These are phyloP conservation scores for Xylariaceae sp. DNA, from an alignment of 2,329 filamentous ascomycete species.

Conservation along the genomic window DNA sequence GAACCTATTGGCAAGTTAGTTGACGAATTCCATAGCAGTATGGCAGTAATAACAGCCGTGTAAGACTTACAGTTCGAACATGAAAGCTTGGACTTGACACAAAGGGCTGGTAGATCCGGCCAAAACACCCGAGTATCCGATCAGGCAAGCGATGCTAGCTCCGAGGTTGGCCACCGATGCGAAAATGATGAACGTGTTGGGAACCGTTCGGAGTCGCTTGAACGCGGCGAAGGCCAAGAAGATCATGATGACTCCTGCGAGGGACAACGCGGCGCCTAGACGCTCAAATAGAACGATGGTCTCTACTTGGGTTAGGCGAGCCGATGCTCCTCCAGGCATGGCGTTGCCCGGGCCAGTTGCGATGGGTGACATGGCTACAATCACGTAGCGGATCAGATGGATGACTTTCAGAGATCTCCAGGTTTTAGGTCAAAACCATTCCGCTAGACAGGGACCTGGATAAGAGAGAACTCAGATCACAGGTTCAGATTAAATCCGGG, in stretches of 20 bases:
- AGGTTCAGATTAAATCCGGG: neutral
- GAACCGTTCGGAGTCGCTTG: constrained; percentile 52
- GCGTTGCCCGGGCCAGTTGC: neutral
- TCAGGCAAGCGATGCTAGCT: constrained; percentile 62
- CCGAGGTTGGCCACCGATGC: constrained; percentile 57
- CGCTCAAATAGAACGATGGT: constrained; percentile 49
- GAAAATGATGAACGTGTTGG: constrained; percentile 60
- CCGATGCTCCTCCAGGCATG: neutral
- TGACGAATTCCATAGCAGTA: neutral
- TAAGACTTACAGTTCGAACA: constrained; percentile 61
- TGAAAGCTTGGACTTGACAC: constrained; percentile 58
- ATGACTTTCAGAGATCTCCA: neutral
- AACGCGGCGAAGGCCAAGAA: constrained; percentile 50
- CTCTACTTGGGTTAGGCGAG: constrained; percentile 26
- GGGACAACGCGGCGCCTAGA: constrained; percentile 50
- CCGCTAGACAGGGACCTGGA: neutral
- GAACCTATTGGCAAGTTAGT: constrained; percentile 50
- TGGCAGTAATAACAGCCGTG: neutral
- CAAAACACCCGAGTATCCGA: constrained; percentile 61
- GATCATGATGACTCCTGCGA: constrained; percentile 48
- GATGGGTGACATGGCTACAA: constrained; percentile 9
- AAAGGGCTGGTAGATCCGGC: constrained; percentile 51
- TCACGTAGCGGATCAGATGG: neutral
- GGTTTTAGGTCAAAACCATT: neutral
- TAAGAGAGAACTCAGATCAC: neutral